Percentiles rank a stretch among this genome's conserved stretches.
Conservation (phyloP, 2,329 filamentous ascomycete genomes). For the Cercospora janseana region DNA sequence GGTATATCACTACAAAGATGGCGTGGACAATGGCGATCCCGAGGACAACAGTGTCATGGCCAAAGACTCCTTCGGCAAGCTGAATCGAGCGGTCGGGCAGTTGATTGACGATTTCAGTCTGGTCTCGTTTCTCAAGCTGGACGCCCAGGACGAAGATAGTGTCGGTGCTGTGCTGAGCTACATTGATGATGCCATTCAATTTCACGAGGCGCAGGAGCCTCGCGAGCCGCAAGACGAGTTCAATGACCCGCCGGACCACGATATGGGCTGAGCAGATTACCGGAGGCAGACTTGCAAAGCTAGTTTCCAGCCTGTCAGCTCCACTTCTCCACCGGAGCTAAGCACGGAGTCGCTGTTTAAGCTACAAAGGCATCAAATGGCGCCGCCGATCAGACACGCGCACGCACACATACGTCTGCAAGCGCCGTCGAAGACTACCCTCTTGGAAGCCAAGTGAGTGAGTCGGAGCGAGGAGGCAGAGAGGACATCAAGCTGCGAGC, state of each 20-base stretch:
- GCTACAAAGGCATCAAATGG: too few species aligned
- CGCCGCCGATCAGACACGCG: too few species aligned
- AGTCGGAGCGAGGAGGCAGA: not conserved
- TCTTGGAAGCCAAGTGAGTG: not conserved
- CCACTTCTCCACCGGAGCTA: too few species aligned
- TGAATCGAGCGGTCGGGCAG: conserved; percentile 85
- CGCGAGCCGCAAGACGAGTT: conserved; percentile 69
- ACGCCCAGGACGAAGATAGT: conserved; percentile 89
- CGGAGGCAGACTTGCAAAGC: too few species aligned
- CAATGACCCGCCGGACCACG: conserved; percentile 47
- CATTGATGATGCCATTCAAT: conserved; percentile 92
- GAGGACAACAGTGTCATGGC: conserved; percentile 68
- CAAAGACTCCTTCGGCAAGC: conserved; percentile 73
- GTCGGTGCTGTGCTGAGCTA: conserved; percentile 80
- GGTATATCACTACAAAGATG: conserved; percentile 42
- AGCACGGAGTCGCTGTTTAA: too few species aligned
- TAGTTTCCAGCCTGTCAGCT: too few species aligned
- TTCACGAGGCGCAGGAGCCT: conserved; percentile 88
- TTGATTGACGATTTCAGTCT: conserved; percentile 97
- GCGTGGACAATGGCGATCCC: conserved; percentile 56
- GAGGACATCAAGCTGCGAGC: not conserved
- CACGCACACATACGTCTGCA: too few species aligned
- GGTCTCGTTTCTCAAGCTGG: conserved; percentile 89
- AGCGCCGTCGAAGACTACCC: too few species aligned
- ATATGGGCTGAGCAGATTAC: conserved; percentile 53